phyloP scores from a whole-genome alignment of 2,329 filamentous ascomycete genomes.

The Arthroderma uncinatum region DNA sequence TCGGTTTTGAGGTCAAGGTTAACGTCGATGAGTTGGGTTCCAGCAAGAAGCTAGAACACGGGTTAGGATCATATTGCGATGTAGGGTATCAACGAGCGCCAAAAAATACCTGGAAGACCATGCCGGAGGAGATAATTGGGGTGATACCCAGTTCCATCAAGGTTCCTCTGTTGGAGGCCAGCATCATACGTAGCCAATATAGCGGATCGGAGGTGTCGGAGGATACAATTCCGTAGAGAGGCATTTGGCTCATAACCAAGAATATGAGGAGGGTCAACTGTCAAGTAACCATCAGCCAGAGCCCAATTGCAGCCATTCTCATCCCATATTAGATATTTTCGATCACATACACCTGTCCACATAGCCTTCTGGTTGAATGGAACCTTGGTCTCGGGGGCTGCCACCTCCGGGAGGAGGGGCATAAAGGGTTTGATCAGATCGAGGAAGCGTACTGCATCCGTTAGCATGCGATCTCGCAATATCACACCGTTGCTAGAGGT shows the following conservation, averaged over 20 bases:
- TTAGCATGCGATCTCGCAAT: conserved; percentile 18
- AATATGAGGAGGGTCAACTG: conserved; percentile 89
- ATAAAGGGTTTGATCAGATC: conserved; percentile 99
- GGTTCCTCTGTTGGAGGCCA: conserved; percentile 95
- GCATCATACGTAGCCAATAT: conserved; percentile 99
- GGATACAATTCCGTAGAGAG: conserved; percentile 96
- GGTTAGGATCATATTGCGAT: neutral
- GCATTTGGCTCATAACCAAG: conserved; percentile 99
- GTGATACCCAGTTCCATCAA: conserved; percentile 95
- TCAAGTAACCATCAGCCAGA: conserved; percentile 10
- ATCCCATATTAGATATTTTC: neutral
- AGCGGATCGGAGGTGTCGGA: conserved; percentile 96
- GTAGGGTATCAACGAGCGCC: neutral
- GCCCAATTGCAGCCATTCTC: neutral
- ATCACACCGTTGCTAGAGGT: conserved; percentile 15
- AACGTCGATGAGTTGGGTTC: conserved; percentile 99
- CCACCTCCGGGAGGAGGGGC: conserved; percentile 98
- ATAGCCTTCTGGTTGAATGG: conserved; percentile 98
- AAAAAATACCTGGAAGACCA: conserved; percentile 82
- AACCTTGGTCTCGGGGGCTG: conserved; percentile 95
- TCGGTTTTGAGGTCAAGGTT: conserved; percentile 99
- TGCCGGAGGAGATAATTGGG: conserved; percentile 97
- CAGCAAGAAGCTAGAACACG: conserved; percentile 67
- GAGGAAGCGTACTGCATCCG: conserved; percentile 77
- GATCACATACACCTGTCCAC: conserved; percentile 60